Base-by-base conservation (phyloP, 805 yeast species). In the Suhomyces kilbournensis region DNA sequence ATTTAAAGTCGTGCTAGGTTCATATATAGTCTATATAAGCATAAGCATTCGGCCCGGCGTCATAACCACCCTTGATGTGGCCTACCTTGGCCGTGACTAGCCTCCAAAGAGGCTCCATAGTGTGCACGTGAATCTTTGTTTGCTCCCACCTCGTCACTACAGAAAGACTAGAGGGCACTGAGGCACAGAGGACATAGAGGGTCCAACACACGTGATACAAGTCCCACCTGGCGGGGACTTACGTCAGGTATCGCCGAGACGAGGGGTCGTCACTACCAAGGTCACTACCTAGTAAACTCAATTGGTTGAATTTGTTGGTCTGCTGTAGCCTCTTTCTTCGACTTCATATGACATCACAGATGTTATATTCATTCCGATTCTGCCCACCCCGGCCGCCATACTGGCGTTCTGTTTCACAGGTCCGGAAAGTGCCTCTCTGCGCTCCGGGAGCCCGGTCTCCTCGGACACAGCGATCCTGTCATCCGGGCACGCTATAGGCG, bases 401-500 rank as follows among this genome's bases (percentile, higher is more conserved):
- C 25, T 22, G 25, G 25, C 7, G 25, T 22, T 3, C 25, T 22
- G 17, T 32, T 32, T 32, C 35, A 32, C 32, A 28, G 32, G 4
- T 26, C 32, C 32, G 20, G 19, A 35, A 20, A n/a, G 20, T 15
- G 28, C 28, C 28, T 26, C 28, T 8, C 28, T 9, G 42, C 22
- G 42, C 14, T 8, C 42, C 42, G 42, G 42, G 40, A 9, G 23
- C 43, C 35, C 48, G 48, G 48, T 23, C 26, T 14, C 43, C 23
- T 46, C 48, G 42, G 42, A 10, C 42, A 19, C 22, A 7, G 42
- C 42, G 14, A 38, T 46, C 48, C 48, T 19, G 42, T 46, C 48
- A 25, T 44, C 48, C 48, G 48, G 48, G 15, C 45, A 26, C 22
- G 19, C 42, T 26, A 22, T 17, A 35, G 20, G 42, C 22, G 23